Percentiles rank a stretch among this genome's conserved stretches.
Evolutionary conservation across 805 yeast species (phyloP).

Genomic region (Saturnispora dispora): DNA sequence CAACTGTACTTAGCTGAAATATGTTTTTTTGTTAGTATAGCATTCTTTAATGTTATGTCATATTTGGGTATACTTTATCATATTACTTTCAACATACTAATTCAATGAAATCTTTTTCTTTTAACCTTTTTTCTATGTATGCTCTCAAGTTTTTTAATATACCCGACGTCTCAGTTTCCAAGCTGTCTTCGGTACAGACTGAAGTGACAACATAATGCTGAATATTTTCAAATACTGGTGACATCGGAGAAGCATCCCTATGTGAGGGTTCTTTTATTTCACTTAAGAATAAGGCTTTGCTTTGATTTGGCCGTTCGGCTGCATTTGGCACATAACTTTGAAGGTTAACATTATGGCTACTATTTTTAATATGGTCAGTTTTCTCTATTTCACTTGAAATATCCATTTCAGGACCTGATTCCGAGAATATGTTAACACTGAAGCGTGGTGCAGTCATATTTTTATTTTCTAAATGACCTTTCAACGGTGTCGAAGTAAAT

Average conservation of each 20-base stretch:
- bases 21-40: background rate
- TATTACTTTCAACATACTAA: background rate
- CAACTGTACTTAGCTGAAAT: slow-evolving; percentile 2
- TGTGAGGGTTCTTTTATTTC: background rate
- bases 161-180: background rate
- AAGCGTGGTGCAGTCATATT: background rate
- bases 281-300: background rate
- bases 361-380: background rate
- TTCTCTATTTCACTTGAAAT: background rate
- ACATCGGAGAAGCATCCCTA: background rate
- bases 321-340: background rate
- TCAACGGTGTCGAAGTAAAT: background rate
- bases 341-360: background rate
- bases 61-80: background rate
- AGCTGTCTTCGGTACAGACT: background rate
- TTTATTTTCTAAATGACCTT: background rate
- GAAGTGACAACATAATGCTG: background rate
- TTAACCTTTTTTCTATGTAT: background rate
- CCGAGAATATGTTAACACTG: background rate
- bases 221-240: background rate
- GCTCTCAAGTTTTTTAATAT: background rate
- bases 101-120: slow-evolving; percentile 1
- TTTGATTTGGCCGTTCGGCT: background rate
- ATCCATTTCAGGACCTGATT: background rate
- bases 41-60: background rate